These are phyloP conservation scores for Xerocomellus amylosporus DNA, from an alignment of 768 basidiomycete species.

Conservation along the genomic window DNA sequence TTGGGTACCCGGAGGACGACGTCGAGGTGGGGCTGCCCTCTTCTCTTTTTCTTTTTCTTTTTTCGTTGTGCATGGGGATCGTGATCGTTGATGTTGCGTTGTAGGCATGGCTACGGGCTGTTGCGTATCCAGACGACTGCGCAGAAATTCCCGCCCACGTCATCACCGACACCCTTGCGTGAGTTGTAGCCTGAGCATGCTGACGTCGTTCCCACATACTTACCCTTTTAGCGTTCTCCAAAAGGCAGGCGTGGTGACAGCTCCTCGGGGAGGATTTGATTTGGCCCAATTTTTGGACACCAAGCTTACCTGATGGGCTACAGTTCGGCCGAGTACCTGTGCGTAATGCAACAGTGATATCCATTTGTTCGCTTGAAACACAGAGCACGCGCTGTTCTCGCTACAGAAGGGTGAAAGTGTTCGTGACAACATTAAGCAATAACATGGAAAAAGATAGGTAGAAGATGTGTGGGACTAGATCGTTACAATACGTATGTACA, in stretches of 20 bases:
- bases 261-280: conserved; percentile 52
- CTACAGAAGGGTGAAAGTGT: conserved; percentile 6
- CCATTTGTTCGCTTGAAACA: no score
- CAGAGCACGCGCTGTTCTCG: not conserved
- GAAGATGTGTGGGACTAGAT: not conserved
- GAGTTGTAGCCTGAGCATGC: conserved; percentile 22
- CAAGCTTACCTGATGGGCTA: conserved; percentile 48
- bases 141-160: conserved; percentile 60
- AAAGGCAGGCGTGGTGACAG: conserved; percentile 67
- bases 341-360: no score
- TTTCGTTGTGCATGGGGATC: not conserved
- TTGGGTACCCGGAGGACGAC: conserved; percentile 81
- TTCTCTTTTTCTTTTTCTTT: not conserved
- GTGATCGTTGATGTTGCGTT: not conserved
- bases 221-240: conserved; percentile 61
- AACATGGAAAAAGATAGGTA: conserved; percentile 7
- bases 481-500: conserved; percentile 14
- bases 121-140: conserved; percentile 70
- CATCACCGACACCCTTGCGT: conserved; percentile 70
- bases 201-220: conserved; percentile 4
- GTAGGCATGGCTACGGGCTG: conserved; percentile 81
- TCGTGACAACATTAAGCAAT: conserved; percentile 16
- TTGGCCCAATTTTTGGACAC: conserved; percentile 56
- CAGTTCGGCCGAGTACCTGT: no score
- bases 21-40: conserved; percentile 58